Conservation (phyloP, 164 flowering plant species). For the Hamamelis virginiana region DNA sequence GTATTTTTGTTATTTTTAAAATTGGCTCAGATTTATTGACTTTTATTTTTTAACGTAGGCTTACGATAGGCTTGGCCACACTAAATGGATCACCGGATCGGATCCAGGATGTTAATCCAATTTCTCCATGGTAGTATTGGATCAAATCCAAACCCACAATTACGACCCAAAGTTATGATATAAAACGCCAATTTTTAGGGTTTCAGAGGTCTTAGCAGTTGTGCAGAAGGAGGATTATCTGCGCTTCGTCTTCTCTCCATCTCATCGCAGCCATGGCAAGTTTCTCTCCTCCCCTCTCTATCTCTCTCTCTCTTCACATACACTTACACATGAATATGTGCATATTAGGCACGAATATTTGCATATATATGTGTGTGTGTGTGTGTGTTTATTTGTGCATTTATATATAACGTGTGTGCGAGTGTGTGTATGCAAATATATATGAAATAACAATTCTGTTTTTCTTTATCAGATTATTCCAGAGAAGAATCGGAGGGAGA, state of each 20-base stretch:
- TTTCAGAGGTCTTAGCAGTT: neutral
- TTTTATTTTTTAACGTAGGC: too few relatives aligned
- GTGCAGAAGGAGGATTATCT: neutral
- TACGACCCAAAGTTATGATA: neutral
- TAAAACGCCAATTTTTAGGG: conserved; percentile 6
- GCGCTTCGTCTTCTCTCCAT: neutral
- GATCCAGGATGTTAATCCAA: too few relatives aligned
- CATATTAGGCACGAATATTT: too few relatives aligned
- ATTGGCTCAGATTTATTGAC: too few relatives aligned
- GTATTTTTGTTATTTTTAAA: too few relatives aligned
- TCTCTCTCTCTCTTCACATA: neutral
- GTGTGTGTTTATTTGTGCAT: neutral
- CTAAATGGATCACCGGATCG: too few relatives aligned
- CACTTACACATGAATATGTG: neutral
- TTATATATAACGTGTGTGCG: too few relatives aligned
- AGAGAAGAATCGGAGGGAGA: conserved; percentile 51
- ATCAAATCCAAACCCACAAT: neutral
- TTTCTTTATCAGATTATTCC: conserved; percentile 39
- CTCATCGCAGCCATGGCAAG: conserved; percentile 16
- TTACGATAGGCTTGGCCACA: too few relatives aligned
- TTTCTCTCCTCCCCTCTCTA: neutral
- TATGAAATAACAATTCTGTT: neutral
- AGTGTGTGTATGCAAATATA: too few relatives aligned
- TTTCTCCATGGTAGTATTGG: too few relatives aligned
- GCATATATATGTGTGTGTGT: neutral